These are phyloP conservation scores for Thielaviopsis populi DNA, from an alignment of 2,329 filamentous ascomycete species.

Conservation along the genomic window DNA sequence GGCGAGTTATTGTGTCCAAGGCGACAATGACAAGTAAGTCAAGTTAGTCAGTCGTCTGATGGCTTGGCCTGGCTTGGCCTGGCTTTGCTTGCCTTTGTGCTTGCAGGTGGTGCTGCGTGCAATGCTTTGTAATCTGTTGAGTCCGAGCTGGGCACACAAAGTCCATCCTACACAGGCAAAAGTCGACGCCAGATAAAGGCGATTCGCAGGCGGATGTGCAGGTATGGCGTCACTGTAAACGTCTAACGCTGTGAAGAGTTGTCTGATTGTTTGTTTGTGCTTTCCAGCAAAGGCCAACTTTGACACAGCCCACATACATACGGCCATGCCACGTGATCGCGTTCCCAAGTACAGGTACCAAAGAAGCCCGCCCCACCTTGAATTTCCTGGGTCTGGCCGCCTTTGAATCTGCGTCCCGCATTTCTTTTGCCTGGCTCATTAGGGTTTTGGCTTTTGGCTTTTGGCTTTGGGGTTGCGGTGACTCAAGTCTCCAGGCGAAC, in stretches of 20 bases:
- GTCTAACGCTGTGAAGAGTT: neutral
- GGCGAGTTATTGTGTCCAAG: neutral
- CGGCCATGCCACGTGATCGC: no score
- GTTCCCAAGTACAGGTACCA: no score
- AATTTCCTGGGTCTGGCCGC: no score
- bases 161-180: neutral
- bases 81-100: neutral
- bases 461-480: neutral
- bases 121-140: neutral
- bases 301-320: no score
- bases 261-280: neutral
- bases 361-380: no score
- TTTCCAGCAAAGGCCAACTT: neutral
- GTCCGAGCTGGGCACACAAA: neutral
- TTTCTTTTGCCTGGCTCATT: neutral
- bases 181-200: neutral
- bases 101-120: neutral
- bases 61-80: neutral
- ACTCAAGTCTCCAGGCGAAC: neutral
- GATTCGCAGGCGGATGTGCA: neutral
- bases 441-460: neutral
- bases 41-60: neutral
- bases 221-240: neutral
- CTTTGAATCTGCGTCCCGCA: neutral
- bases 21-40: neutral